Conservation (phyloP, 805 yeast genomes). For the Yamadazyma paraphyllophila region DNA sequence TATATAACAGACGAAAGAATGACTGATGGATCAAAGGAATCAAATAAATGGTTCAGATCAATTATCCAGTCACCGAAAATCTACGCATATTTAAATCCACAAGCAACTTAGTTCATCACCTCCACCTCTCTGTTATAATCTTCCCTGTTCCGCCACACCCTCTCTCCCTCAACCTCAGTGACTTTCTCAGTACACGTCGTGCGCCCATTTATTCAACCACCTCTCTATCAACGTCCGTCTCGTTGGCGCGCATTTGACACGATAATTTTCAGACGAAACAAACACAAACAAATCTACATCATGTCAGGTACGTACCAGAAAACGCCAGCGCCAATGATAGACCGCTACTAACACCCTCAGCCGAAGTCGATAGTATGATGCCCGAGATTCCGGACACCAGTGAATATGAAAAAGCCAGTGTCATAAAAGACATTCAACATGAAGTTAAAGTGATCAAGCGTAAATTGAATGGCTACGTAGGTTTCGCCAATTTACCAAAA, state of each 20-base stretch:
- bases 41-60: too few species aligned
- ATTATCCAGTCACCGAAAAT: too few species aligned
- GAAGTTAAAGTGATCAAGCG: slow-evolving; percentile 70
- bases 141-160: too few species aligned
- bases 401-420: slow-evolving; percentile 13
- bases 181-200: too few species aligned
- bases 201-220: background rate
- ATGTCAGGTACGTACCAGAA: slow-evolving; percentile 15
- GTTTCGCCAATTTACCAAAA: slow-evolving; percentile 95
- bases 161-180: too few species aligned
- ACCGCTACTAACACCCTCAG: slow-evolving; percentile 5
- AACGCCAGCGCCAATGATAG: too few species aligned
- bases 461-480: slow-evolving; percentile 88
- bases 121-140: background rate
- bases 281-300: slow-evolving; percentile 11
- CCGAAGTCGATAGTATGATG: slow-evolving; percentile 17
- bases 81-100: too few species aligned
- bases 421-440: slow-evolving; percentile 14
- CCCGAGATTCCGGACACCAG: slow-evolving; percentile 17
- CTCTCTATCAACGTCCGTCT: background rate
- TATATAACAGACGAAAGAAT: too few species aligned
- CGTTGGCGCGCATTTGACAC: slow-evolving; percentile 3
- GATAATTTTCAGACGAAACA: slow-evolving; percentile 11
- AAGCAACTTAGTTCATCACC: background rate
- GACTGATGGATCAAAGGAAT: too few species aligned